Conservation (phyloP, 495 filamentous ascomycete genomes). For the Penicillium samsonianum region DNA sequence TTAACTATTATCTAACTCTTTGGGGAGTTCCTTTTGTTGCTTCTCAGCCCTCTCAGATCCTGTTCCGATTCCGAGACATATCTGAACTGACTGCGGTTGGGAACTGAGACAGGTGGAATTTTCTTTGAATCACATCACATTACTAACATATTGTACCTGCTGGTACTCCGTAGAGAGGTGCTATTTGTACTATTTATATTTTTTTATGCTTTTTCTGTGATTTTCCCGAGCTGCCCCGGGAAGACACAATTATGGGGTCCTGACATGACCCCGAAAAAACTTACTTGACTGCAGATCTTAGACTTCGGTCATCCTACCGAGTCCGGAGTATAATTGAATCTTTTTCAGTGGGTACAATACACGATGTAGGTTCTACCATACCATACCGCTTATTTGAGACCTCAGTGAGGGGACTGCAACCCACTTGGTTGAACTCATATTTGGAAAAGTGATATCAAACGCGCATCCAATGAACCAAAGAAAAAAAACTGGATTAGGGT, state of each 20-base stretch:
- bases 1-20: too few relatives aligned
- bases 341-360: background rate
- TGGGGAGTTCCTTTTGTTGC: too few relatives aligned
- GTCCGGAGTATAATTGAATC: background rate
- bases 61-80: slow-evolving; percentile 1
- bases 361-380: background rate
- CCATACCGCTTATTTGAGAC: background rate
- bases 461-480: background rate
- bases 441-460: background rate
- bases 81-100: background rate
- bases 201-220: too few relatives aligned
- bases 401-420: background rate
- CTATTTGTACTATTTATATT: too few relatives aligned
- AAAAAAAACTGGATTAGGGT: background rate
- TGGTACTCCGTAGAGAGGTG: too few relatives aligned
- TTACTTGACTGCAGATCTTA: slow-evolving; percentile 6
- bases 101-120: background rate
- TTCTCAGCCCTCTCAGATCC: background rate
- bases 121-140: background rate
- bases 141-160: background rate
- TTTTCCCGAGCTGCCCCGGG: background rate
- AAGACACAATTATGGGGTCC: slow-evolving; percentile 2
- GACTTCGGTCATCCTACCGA: slow-evolving; percentile 9
- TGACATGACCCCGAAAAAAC: background rate
- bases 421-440: background rate